Base-by-base conservation (phyloP, 2,329 filamentous ascomycete species). In the Cercospora brassicicola region DNA sequence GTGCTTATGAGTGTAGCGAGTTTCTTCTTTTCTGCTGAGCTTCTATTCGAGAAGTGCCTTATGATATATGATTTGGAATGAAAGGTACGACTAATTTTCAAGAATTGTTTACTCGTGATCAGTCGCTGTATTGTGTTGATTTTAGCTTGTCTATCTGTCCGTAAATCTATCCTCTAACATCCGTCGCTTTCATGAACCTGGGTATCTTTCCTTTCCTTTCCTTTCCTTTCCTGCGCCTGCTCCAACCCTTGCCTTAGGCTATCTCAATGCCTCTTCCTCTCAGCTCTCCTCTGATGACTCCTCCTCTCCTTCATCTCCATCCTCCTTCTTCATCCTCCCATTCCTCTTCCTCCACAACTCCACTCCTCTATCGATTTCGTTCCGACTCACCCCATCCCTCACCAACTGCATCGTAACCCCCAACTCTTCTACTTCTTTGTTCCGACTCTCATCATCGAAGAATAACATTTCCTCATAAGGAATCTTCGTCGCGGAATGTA, bases 401-500 rank as follows among this genome's bases (percentile, higher is more conserved):
- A 98, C 90, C 60, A 97, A 81, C 76, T 88, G 89, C 88, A 98
- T 96, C 0, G 91, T 91, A 2, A 96, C 91, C 0, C 94, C 94
- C 60, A 97, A 76, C 56, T 85, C 82, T 80, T 90, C 88, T 0
- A 96, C 94, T 77, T 97, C 93, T 67, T 88, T 84, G 77, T 98
- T 98, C 69, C 94, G 83, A 62, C 85, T 84, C 85, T 98, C 94
- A 74, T 98, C 94, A 74, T 98, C 94, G 73, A 98, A 98, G 79
- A 98, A 98, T 36, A 98, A 79, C 90, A 98, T 96, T 59, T 97
- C 92, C 71, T 90, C 86, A 76, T 88, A 96, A 5, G 83, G 81
- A 2, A 97, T 79, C 1, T 88, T 89, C 13, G 90, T 93, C 65
- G 88, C 85, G 77, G 89, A 87, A 9, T 90, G 87, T 73, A 98